phyloP scores from a whole-genome alignment of 164 flowering plant species.

The Nelumbo lutea region DNA sequence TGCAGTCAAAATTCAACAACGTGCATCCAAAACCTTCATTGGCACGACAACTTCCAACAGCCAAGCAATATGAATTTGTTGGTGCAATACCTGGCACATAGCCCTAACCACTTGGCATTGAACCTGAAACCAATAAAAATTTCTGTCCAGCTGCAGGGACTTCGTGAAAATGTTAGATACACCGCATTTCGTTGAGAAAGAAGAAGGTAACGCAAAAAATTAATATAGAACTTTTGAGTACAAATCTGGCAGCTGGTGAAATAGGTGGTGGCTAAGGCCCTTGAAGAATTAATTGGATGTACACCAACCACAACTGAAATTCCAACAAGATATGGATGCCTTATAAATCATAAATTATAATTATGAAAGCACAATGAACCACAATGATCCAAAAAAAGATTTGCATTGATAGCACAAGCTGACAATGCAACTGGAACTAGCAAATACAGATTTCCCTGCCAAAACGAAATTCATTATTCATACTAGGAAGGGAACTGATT shows the following conservation, averaged over 20 bases:
- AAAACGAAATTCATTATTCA: conserved; percentile 20
- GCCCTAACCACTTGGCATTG: too few species aligned
- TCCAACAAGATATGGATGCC: conserved; percentile 13
- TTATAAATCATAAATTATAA: conserved; percentile 11
- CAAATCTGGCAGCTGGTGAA: conserved; percentile 1
- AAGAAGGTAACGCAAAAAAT: too few species aligned
- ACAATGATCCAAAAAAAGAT: conserved; percentile 9
- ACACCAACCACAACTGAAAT: neutral
- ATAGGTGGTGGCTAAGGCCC: neutral
- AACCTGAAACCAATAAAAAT: too few species aligned
- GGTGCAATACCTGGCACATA: too few species aligned
- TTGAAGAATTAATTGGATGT: neutral
- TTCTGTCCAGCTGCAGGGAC: too few species aligned
- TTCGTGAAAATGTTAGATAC: too few species aligned
- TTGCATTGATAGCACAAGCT: conserved; percentile 24
- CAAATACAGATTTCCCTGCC: conserved; percentile 29
- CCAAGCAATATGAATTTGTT: too few species aligned
- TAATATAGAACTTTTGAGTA: neutral
- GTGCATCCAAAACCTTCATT: too few species aligned
- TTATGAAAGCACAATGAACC: conserved; percentile 40
- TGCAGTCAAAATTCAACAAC: too few species aligned
- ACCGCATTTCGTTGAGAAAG: too few species aligned
- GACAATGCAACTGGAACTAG: conserved; percentile 21
- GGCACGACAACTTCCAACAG: too few species aligned
- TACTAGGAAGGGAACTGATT: conserved; percentile 4